Evolutionary conservation across 1,284 basidiomycete genomes (phyloP).

Genomic region (Naganishia cerealis): DNA sequence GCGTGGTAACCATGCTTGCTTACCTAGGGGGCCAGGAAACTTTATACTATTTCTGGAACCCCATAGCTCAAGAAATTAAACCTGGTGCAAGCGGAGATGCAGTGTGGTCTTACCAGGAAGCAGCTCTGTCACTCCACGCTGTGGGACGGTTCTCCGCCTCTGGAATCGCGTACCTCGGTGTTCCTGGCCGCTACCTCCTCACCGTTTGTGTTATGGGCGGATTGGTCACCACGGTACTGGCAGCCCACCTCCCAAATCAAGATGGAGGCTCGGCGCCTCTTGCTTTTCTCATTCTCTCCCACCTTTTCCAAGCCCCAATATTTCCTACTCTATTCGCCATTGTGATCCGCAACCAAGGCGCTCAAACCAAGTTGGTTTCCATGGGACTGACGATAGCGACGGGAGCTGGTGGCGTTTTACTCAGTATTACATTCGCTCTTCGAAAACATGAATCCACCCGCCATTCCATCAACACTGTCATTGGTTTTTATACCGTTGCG

Average conservation of each 20-base stretch:
- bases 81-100: slow-evolving; percentile 8
- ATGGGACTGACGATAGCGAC: slow-evolving; percentile 44
- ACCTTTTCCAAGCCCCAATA: slow-evolving; percentile 50
- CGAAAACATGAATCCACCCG: background rate
- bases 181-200: slow-evolving; percentile 47
- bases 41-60: slow-evolving; percentile 44
- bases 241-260: slow-evolving; percentile 38
- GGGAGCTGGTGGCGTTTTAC: slow-evolving; percentile 43
- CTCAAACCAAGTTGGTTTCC: slow-evolving; percentile 45
- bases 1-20: slow-evolving; percentile 42
- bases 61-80: slow-evolving; percentile 35
- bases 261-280: slow-evolving; percentile 13
- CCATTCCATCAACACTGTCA: slow-evolving; percentile 9
- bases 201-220: slow-evolving; percentile 41
- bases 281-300: slow-evolving; percentile 42
- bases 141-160: slow-evolving; percentile 46
- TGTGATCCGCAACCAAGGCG: slow-evolving; percentile 46
- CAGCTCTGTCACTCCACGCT: slow-evolving; percentile 37
- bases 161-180: slow-evolving; percentile 42
- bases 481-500: slow-evolving; percentile 24
- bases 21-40: slow-evolving; percentile 52
- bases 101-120: slow-evolving; percentile 16
- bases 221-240: slow-evolving; percentile 43
- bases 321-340: slow-evolving; percentile 52
- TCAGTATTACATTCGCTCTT: slow-evolving; percentile 42